Evolutionary conservation across 176 grass and related monocot species (phyloP), one percentile per base, ranked within the genome.

Genomic region (Cenchrus fungigraminus): DNA sequence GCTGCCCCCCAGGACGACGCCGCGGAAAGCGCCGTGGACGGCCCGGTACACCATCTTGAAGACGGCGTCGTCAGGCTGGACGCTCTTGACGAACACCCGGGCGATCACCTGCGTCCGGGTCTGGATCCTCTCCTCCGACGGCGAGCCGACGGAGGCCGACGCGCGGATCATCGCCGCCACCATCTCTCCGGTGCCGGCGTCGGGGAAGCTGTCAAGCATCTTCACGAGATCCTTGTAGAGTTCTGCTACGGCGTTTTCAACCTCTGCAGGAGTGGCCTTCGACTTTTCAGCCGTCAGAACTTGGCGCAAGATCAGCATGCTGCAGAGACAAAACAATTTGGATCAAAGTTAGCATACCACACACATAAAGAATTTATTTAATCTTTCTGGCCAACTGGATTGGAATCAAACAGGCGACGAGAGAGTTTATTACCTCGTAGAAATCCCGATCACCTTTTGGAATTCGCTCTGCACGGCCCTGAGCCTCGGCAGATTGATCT

Each of bases 251-350:
- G 60, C 40, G 9, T 66, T 73, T 65, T 94, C 91, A 17, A 92
- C 28, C 8, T 88, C 90, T 3, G 47, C 34, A 77, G 83, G 46
- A 76, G 68, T 28, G 3, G 20, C 8, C 56, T 76, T 87, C 42
- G 83, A 72, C 14, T 81, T 92, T 79, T 95, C 93, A 19, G 85
- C 86, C 75, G 92, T 47, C 84, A 98, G 54, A 76, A 96, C 81
- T 87, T 99, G 97, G 77, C 88, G 86, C 28, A 96, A 75, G 22
- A 94, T 82, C 8, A 99, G 86, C 88, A 96, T 87, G 87, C 97
- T 99, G 83, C 6, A 62, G 9, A 87, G 20, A 75, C 0, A 80
- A 42, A 32, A 49, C 25, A 47, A 25, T 37, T 57, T 79, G 11
- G 25, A 74, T 71, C 37, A 83, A 20, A 2, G 20, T 57, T 20